Conservation (phyloP, 2,329 filamentous ascomycete species). For the Xenoacremonium recifei region DNA sequence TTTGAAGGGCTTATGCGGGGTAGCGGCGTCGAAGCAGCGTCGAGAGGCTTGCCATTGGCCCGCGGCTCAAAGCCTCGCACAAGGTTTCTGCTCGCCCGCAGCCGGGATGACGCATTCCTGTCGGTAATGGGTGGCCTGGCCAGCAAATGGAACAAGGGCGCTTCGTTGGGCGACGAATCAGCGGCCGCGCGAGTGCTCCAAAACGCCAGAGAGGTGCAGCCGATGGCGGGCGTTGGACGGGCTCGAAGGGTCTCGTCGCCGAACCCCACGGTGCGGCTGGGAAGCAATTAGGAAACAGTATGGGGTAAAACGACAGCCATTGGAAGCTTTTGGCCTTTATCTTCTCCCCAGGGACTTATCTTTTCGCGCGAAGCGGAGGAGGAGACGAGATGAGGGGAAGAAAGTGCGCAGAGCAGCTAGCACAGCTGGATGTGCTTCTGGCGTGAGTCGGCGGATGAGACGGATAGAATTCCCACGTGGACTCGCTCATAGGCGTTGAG, state of each 20-base stretch:
- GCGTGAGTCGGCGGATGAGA: background rate
- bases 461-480: no score
- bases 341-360: slow-evolving; percentile 24
- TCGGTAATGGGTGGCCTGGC: slow-evolving; percentile 20
- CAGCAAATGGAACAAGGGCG: slow-evolving; percentile 8
- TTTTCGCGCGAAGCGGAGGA: slow-evolving; percentile 9
- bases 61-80: slow-evolving; percentile 12
- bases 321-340: background rate
- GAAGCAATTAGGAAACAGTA: slow-evolving; percentile 27
- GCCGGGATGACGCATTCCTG: slow-evolving; percentile 28
- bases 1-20: background rate
- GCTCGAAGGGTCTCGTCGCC: background rate
- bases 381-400: slow-evolving; percentile 1
- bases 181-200: slow-evolving; percentile 5
- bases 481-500: slow-evolving; percentile 8
- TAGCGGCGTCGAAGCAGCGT: background rate
- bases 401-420: slow-evolving; percentile 1
- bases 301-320: slow-evolving; percentile 22
- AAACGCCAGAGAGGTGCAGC: background rate
- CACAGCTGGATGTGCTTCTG: background rate
- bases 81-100: slow-evolving; percentile 7
- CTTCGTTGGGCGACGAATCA: slow-evolving; percentile 18
- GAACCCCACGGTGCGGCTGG: slow-evolving; percentile 5
- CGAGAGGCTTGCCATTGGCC: slow-evolving; percentile 7
- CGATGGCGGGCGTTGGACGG: background rate